Base-by-base conservation (phyloP, 805 yeast genomes). In the Sugiyamaella mastotermitis region DNA sequence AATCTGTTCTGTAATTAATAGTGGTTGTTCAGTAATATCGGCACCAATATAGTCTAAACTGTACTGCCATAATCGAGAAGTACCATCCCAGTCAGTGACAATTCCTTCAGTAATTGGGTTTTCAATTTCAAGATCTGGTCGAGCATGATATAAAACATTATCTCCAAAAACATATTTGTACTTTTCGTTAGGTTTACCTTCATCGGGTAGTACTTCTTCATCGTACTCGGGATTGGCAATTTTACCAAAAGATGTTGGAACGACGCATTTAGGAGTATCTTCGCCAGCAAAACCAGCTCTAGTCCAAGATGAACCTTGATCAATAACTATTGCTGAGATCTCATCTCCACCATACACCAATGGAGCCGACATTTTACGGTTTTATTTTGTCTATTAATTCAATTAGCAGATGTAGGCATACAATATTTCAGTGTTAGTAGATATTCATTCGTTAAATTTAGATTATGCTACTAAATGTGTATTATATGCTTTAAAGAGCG, bases 281-380 rank as follows among this genome's bases (percentile, higher is more conserved):
- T 87, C 90, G 10, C 97, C 97, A 5, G 97, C 88, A 54, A 76
- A 83, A 1, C 98, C 98, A 18, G 83, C 74, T 41, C 88, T 76
- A 9, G 96, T 86, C 40, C 76, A 64, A 44, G 71, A 75, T 7
- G 95, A 80, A 24, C 97, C 97, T 1, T 95, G 88, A 56, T 90
- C 97, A 23, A 90, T 67, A 23, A 90, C 94, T 5, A 90, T 70
- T 19, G 96, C 94, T 41, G 87, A 77, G 43, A 88, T 81, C 59
- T 90, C 97, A 60, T 90, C 94, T 31, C 9, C 7, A 7, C 24
- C n/a, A n/a, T n/a, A n/a, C n/a, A n/a, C n/a, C n/a, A n/a, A n/a
- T n/a, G n/a, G n/a, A n/a, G n/a, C n/a, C n/a, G n/a, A n/a, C n/a
- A n/a, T n/a, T n/a, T n/a, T n/a, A n/a, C n/a, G n/a, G n/a, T n/a